Evolutionary conservation across 169 alveolate species (phyloP).

Genomic region (Plasmodium blacklocki): DNA sequence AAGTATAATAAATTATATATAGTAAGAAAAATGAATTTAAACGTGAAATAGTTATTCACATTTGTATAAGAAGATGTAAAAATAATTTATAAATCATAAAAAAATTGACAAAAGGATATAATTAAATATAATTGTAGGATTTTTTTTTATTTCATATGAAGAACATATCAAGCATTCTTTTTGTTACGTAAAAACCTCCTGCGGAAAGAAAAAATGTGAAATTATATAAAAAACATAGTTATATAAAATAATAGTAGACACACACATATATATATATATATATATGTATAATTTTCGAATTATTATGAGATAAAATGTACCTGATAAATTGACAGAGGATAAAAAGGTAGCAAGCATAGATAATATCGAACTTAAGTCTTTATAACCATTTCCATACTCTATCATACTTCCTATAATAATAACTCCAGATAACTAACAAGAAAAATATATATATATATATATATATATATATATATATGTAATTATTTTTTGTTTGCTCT

Average conservation of each 20-base stretch:
- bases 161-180: constrained; percentile 96
- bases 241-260: constrained; percentile 58
- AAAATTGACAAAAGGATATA: constrained; percentile 14
- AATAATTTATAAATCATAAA: constrained; percentile 3
- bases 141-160: constrained; percentile 34
- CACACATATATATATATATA: background rate
- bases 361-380: constrained; percentile 30
- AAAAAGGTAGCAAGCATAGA: constrained; percentile 75
- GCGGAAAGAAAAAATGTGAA: constrained; percentile 41
- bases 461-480: background rate
- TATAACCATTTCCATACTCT: constrained; percentile 76
- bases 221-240: constrained; percentile 41
- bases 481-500: background rate
- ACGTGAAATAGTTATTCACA: background rate
- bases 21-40: background rate
- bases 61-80: background rate
- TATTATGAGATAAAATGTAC: constrained; percentile 56
- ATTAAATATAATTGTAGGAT: background rate
- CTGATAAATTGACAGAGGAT: constrained; percentile 77
- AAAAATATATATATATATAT: background rate
- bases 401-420: constrained; percentile 91
- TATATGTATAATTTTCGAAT: background rate
- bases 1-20: background rate
- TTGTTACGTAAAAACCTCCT: constrained; percentile 95
- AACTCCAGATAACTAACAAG: constrained; percentile 85